Conservation (phyloP, 176 grass and related monocot genomes). For the Ampelocalamus luodianensis region DNA sequence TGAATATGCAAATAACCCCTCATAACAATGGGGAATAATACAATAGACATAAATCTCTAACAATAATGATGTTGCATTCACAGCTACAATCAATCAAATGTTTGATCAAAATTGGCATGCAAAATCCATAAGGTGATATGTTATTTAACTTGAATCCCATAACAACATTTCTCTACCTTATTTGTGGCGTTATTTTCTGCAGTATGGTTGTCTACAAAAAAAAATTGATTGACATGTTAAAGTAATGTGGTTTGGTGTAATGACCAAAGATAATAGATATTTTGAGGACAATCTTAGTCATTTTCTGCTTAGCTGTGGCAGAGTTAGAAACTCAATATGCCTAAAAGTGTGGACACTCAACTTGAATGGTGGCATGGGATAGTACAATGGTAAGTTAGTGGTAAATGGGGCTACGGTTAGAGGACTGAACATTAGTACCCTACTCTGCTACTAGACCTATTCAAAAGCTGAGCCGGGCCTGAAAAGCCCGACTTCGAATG, state of each 20-base stretch:
- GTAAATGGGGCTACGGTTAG: not conserved
- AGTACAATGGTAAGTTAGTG: not conserved
- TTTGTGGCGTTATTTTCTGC: too few relatives aligned
- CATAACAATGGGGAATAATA: too few relatives aligned
- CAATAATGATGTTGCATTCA: not conserved
- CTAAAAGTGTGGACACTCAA: not conserved
- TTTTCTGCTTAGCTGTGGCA: not conserved
- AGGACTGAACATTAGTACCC: not conserved
- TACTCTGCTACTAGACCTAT: too few relatives aligned
- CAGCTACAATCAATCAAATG: not conserved
- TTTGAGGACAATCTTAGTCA: not conserved
- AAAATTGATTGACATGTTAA: too few relatives aligned
- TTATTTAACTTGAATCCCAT: not conserved
- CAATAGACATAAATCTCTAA: too few relatives aligned
- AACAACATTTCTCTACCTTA: not conserved
- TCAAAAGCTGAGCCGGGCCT: too few relatives aligned
- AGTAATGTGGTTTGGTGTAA: too few relatives aligned
- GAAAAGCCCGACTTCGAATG: too few relatives aligned
- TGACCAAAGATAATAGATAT: too few relatives aligned
- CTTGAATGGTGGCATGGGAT: not conserved
- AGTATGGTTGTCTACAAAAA: too few relatives aligned
- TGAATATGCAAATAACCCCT: too few relatives aligned
- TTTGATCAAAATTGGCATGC: not conserved
- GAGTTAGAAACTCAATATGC: not conserved
- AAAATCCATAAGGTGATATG: too few relatives aligned